Percentiles rank a stretch among this genome's conserved stretches.
phyloP scores from a whole-genome alignment of 441 rosid genomes.

The Croton laevigatus region DNA sequence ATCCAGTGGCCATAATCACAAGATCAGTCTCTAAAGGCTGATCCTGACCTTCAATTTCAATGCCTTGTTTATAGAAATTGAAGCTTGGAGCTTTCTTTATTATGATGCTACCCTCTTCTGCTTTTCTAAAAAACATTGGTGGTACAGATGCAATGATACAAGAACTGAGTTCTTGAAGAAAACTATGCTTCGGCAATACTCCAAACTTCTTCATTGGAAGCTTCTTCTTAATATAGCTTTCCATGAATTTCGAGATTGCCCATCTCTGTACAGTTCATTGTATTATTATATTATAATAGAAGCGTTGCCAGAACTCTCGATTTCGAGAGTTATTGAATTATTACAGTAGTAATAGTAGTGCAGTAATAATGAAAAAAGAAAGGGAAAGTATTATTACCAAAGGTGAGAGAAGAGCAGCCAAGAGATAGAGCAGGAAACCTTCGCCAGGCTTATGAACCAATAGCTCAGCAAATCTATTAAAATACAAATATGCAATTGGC shows the following conservation, averaged over 20 bases:
- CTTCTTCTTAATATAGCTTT: conserved; percentile 36
- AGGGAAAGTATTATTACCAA: conserved; percentile 5
- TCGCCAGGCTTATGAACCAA: conserved; percentile 41
- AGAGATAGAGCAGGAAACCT: neutral
- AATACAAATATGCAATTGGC: conserved; percentile 28
- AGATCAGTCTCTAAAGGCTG: conserved; percentile 33
- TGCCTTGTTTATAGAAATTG: conserved; percentile 37
- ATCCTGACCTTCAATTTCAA: conserved; percentile 30
- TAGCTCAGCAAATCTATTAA: conserved; percentile 39
- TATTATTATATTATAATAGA: no score
- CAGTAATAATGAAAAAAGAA: neutral
- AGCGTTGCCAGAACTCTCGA: no score
- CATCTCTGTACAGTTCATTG: conserved; percentile 41
- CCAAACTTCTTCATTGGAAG: conserved; percentile 37
- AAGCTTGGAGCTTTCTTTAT: conserved; percentile 41
- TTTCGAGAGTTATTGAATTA: no score
- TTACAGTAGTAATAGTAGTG: no score
- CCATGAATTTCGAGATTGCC: conserved; percentile 43
- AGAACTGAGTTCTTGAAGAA: conserved; percentile 34
- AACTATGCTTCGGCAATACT: conserved; percentile 45
- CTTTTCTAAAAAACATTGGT: conserved; percentile 38
- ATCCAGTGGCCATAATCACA: conserved; percentile 48
- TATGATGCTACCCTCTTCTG: conserved; percentile 46
- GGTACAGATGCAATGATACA: conserved; percentile 36
- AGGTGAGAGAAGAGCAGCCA: conserved; percentile 24